Conservation (phyloP, 768 basidiomycete species). For the Tremella yokohamensis region DNA sequence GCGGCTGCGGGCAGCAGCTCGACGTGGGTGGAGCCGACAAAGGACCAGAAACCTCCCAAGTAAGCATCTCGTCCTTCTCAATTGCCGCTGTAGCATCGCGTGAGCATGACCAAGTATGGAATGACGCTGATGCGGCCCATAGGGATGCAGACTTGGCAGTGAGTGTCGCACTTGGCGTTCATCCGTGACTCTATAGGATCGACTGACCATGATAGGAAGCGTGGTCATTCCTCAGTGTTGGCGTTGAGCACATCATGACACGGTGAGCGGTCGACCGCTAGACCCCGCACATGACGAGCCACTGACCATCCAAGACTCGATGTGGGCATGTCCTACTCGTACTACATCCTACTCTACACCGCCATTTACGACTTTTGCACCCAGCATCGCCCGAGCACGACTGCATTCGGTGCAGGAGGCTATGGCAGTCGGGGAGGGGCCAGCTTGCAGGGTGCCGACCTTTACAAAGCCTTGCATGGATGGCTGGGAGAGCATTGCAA, state of each 20-base stretch:
- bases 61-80: constrained; percentile 19
- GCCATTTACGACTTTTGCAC: constrained; percentile 97
- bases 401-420: constrained; percentile 13
- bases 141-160: constrained; percentile 42
- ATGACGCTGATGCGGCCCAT: neutral
- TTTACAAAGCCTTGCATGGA: constrained; percentile 88
- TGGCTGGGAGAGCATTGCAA: constrained; percentile 85
- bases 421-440: constrained; percentile 64
- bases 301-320: constrained; percentile 37
- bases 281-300: neutral
- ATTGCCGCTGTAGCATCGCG: neutral
- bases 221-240: constrained; percentile 51
- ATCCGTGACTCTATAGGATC: neutral
- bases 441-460: constrained; percentile 93
- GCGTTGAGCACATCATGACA: constrained; percentile 57
- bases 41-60: constrained; percentile 41
- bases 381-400: constrained; percentile 18
- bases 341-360: constrained; percentile 64
- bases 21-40: constrained; percentile 42
- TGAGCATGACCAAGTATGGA: neutral
- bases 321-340: constrained; percentile 50
- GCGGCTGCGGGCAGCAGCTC: constrained; percentile 3
- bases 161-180: neutral
- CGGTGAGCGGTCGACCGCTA: constrained; percentile 36
- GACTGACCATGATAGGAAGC: constrained; percentile 28